Evolutionary conservation across 257 asterid species (phyloP), one percentile per base, ranked within the genome.

Genomic region (Orobanche coerulescens): DNA sequence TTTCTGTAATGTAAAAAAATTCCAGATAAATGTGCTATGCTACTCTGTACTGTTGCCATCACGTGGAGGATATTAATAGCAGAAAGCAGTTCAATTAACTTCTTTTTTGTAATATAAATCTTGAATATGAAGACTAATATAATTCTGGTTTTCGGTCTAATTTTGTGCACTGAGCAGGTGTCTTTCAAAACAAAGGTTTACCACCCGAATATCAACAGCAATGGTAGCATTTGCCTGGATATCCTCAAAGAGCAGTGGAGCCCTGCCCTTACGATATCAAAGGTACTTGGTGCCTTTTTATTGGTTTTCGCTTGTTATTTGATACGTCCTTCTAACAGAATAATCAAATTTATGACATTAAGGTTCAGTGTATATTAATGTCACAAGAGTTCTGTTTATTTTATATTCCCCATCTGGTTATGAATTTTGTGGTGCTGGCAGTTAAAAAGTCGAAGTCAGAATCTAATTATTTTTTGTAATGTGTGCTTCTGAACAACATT

Each of bases 221-320:
- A 73, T 25, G 82, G 82, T 33, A 77, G 82, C 43, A 77, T 77
- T 14, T 77, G 82, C 60, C 66, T 77, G 25, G 82, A 77, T 58
- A 73, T 77, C 49, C 79, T 77, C 64, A 77, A 77, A 40, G 79
- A 77, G 65, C 82, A 77, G 48, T 77, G 82, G 82, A 77, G 82
- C 61, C 82, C 82, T 30, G 82, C 82, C 30, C 82, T 77, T 37
- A 73, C 82, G 3, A 39, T 77, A 60, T 77, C 82, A 11, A 77
- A 77, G 81, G 81, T 76, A 60, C 46, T 39, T 4, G 24, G 18
- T 13, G 18, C 2, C 34, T 33, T 51, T 26, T 44, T 12, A 37
- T 16, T 48, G n/a, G 1, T 47, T 30, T 18, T 13, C 9, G 7
- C 31, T 37, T 39, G 15, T 23, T 19, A 26, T 42, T 42, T 6